Evolutionary conservation across 2,329 filamentous ascomycete species (phyloP).

Genomic region (Neofusicoccum umdonicola): DNA sequence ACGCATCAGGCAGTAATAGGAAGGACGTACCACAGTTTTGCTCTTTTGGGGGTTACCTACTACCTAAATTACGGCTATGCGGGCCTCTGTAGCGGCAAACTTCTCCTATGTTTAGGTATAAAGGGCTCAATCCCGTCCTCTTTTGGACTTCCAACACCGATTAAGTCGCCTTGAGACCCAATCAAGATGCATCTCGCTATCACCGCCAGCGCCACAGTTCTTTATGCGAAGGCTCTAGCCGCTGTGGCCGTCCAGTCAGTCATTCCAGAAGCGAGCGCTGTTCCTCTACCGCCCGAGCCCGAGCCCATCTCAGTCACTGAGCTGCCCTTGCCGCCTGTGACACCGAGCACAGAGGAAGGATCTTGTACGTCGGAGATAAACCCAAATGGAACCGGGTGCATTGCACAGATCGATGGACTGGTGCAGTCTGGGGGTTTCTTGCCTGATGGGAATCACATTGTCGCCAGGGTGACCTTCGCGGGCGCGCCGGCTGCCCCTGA

Average conservation of each 20-base stretch:
- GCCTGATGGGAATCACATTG: slow-evolving; percentile 45
- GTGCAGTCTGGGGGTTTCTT: slow-evolving; percentile 37
- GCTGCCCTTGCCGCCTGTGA: slow-evolving; percentile 40
- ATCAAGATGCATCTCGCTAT: background rate
- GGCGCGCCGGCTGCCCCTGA: slow-evolving; percentile 43
- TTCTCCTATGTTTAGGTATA: background rate
- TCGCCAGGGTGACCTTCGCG: slow-evolving; percentile 40
- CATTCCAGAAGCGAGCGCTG: background rate
- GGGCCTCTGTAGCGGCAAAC: too few species aligned
- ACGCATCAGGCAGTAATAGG: too few species aligned
- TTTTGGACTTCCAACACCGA: background rate
- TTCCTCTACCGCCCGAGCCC: slow-evolving; percentile 20
- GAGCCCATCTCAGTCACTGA: slow-evolving; percentile 37
- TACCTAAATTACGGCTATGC: too few species aligned
- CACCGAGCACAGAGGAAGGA: slow-evolving; percentile 24
- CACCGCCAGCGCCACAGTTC: background rate
- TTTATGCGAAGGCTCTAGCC: background rate
- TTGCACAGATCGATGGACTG: slow-evolving; percentile 22
- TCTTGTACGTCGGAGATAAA: slow-evolving; percentile 37
- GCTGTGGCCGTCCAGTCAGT: background rate
- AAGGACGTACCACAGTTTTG: too few species aligned
- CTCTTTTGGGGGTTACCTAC: too few species aligned
- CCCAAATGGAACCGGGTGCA: slow-evolving; percentile 40
- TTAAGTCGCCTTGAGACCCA: background rate
- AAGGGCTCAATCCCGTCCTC: background rate